A percentile compares a stretch with the other conserved stretches of the same genome.
Conservation (phyloP, 2,329 filamentous ascomycete genomes). For the Saccharata proteae region DNA sequence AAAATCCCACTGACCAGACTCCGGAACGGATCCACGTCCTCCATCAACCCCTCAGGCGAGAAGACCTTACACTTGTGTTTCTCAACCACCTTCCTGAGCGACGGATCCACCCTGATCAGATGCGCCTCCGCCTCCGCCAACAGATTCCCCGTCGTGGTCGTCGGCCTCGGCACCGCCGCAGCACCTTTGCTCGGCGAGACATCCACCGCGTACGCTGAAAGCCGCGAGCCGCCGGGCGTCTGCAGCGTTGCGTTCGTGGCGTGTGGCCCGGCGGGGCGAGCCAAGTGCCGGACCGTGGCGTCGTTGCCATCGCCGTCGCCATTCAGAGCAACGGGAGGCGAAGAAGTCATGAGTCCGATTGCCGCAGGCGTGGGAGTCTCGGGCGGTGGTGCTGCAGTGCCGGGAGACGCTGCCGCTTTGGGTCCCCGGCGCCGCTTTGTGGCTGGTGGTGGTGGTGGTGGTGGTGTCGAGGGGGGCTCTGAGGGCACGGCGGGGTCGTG, state of each 20-base stretch:
- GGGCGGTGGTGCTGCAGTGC: background rate
- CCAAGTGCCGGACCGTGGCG: conserved; percentile 18
- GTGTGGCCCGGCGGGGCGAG: conserved; percentile 50
- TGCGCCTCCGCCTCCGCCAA: conserved; percentile 65
- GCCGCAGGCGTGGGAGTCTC: conserved; percentile 38
- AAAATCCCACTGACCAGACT: conserved; percentile 79
- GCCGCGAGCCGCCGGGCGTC: conserved; percentile 56
- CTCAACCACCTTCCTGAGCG: conserved; percentile 59
- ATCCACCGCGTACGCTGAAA: conserved; percentile 35
- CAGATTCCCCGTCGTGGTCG: conserved; percentile 56
- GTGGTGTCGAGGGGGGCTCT: background rate
- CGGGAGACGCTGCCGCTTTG: conserved; percentile 1
- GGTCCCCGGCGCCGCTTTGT: conserved; percentile 1
- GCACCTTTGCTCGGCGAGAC: conserved; percentile 11
- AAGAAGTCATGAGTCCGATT: conserved; percentile 33
- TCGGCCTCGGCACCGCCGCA: conserved; percentile 20
- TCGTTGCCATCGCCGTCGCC: no score
- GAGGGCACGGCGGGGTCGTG: no score
- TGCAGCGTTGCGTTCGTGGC: conserved; percentile 57
- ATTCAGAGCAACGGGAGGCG: conserved; percentile 13
- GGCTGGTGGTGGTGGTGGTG: conserved; percentile 17
- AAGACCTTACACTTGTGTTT: conserved; percentile 69
- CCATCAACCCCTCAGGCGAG: conserved; percentile 66
- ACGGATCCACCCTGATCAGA: conserved; percentile 59
- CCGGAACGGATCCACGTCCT: conserved; percentile 80